Base-by-base conservation (phyloP, 257 asterid species). In the Galeopsis tetrahit region DNA sequence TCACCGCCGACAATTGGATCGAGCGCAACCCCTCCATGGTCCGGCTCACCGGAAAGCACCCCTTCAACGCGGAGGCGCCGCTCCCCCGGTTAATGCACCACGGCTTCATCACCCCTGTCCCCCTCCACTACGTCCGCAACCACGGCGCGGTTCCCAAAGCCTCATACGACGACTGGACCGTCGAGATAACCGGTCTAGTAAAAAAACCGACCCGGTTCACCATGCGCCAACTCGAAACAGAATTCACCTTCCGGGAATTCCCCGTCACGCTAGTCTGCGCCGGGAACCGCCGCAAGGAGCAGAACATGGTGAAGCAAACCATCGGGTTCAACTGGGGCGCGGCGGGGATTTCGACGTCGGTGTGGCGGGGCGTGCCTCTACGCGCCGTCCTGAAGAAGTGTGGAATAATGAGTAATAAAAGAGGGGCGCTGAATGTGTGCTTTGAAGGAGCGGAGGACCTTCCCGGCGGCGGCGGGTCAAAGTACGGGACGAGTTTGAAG, bases 261-360 rank as follows among this genome's bases (percentile, higher is more conserved):
- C 97, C 99, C 1, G 97, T 72, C 2, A 78, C 90, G 1, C 97
- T 94, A 3, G 97, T 91, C 2, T 94, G 98, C 67, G 96, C 97
- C 21, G 98, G 97, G 0, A 94, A 94, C 75, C 80, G 98, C 10
- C 84, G 99, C 36, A 94, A 89, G 77, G 97, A 91, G 48, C 97
- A 91, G 51, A 94, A 94, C 84, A 91, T 94, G 99, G 92, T 89
- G 0, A 88, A 89, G 3, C 80, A 94, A n/a, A 89, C 93, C 2
- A 79, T 81, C 55, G 99, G 97, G 2, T 94, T 91, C 85, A 91
- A 91, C 84, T 91, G 97, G 97, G 99, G 99, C 0, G 88, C 97
- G 0, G 89, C 96, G 1, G 99, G 88, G 3, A 67, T 88, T 7
- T 91, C 97, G 46, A 91, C 93, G 21, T 85, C 97, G 0, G 82